A percentile compares a stretch with the other conserved stretches of the same genome.
Evolutionary conservation across 352 stramenopile species (phyloP).

Genomic region (Ochromonadaceae sp.): DNA sequence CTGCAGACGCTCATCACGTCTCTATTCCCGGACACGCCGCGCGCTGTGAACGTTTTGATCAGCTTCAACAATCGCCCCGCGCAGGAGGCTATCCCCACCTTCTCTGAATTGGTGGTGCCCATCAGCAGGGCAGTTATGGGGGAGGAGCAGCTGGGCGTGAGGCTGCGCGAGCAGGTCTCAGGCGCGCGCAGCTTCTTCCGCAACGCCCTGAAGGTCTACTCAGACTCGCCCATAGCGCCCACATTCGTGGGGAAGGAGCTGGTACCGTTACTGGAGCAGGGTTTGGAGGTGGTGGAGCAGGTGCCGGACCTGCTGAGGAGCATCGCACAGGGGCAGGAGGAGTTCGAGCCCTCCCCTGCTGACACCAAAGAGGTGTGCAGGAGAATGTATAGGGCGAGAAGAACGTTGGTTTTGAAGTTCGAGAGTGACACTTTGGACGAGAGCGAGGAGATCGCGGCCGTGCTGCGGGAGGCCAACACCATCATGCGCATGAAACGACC

Average conservation of each 20-base stretch:
- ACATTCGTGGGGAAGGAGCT: conserved; percentile 22
- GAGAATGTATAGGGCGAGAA: conserved; percentile 32
- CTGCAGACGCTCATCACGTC: conserved; percentile 50
- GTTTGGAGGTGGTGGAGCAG: conserved; percentile 25
- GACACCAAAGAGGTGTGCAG: conserved; percentile 20
- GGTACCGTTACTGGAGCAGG: conserved; percentile 23
- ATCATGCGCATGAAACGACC: conserved; percentile 31
- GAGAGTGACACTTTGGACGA: conserved; percentile 37
- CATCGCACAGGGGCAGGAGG: conserved; percentile 26
- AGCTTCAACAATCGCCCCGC: conserved; percentile 55
- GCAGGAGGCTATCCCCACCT: conserved; percentile 25
- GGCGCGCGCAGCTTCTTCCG: not conserved
- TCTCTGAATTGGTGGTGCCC: conserved; percentile 19
- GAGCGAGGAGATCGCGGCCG: conserved; percentile 30
- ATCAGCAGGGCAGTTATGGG: conserved; percentile 4
- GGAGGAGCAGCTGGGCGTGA: no score
- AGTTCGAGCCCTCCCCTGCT: conserved; percentile 29
- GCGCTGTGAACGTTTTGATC: conserved; percentile 47
- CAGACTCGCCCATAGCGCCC: conserved; percentile 7
- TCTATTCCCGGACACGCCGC: conserved; percentile 52
- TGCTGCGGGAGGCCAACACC: conserved; percentile 18
- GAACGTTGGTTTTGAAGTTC: conserved; percentile 37
- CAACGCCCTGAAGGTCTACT: conserved; percentile 9
- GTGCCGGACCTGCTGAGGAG: conserved; percentile 4
- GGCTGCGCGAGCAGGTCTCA: not conserved